Percentiles rank a stretch among this genome's conserved stretches.
Conservation (phyloP, 164 flowering plant species). For the Malania oleifera region DNA sequence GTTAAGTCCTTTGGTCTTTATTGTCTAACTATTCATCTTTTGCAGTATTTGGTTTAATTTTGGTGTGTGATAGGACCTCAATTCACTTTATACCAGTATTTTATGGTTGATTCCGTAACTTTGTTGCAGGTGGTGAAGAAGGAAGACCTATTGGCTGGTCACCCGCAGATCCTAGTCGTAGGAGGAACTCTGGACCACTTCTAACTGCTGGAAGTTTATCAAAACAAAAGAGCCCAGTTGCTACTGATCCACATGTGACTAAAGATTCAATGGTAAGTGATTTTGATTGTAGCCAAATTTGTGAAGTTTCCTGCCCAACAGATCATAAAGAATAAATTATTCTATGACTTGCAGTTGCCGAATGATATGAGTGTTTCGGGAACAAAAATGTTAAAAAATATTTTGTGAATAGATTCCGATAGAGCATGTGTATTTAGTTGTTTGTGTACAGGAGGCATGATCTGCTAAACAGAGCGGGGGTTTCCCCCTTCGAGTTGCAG, state of each 20-base stretch:
- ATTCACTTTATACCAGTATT: no score
- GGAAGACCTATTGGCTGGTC: conserved; percentile 43
- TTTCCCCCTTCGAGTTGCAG: no score
- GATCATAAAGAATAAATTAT: no score
- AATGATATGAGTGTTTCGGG: no score
- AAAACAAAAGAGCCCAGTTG: conserved; percentile 63
- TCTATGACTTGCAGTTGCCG: no score
- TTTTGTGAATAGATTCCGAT: no score
- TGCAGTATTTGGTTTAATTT: background rate
- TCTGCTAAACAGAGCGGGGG: no score
- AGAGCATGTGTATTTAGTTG: no score
- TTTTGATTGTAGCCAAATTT: background rate
- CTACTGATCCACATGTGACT: conserved; percentile 42
- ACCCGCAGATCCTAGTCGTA: conserved; percentile 43
- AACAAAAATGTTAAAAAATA: no score
- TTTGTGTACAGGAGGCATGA: no score
- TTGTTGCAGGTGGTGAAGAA: conserved; percentile 44
- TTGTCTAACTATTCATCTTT: no score
- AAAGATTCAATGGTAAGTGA: conserved; percentile 60
- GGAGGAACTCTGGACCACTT: conserved; percentile 54
- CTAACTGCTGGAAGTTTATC: conserved; percentile 48
- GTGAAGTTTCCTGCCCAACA: background rate
- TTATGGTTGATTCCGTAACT: background rate
- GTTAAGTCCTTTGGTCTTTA: no score
- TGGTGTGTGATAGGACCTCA: background rate